Evolutionary conservation across 1,284 basidiomycete genomes (phyloP).

Genomic region (Boletus mariae): DNA sequence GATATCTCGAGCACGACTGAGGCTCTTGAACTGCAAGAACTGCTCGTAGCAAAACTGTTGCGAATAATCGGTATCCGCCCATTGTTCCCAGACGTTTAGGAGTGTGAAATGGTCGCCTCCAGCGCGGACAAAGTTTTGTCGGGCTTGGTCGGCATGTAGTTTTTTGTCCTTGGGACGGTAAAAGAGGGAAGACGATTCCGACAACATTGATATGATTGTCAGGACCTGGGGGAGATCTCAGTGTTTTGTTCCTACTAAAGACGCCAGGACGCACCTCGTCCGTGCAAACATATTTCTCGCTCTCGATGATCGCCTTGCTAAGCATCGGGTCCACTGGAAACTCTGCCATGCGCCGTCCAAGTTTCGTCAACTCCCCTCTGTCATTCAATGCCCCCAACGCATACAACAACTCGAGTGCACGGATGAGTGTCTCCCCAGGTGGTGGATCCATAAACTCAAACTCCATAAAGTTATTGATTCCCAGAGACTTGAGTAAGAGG

Average conservation of each 20-base stretch:
- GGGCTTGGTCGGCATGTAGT: constrained; percentile 91
- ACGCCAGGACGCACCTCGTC: constrained; percentile 68
- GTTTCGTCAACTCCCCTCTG: constrained; percentile 91
- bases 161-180: constrained; percentile 98
- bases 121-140: constrained; percentile 91
- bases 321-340: constrained; percentile 99
- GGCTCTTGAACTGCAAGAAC: constrained; percentile 95
- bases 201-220: constrained; percentile 97
- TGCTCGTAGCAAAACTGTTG: constrained; percentile 96
- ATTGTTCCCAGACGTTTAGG: constrained; percentile 97
- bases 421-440: constrained; percentile 96
- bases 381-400: constrained; percentile 96
- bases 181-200: constrained; percentile 92
- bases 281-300: constrained; percentile 92
- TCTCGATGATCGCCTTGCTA: constrained; percentile 93
- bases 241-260: background rate
- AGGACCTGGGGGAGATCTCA: constrained; percentile 56
- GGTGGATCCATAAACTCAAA: constrained; percentile 99
- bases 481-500: constrained; percentile 89
- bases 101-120: constrained; percentile 99
- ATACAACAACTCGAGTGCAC: constrained; percentile 90
- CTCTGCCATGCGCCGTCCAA: constrained; percentile 96
- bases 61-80: constrained; percentile 95
- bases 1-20: constrained; percentile 93
- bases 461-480: constrained; percentile 95